These are phyloP conservation scores for Phytophthora colocasiae DNA, from an alignment of 352 stramenopile genomes.

Conservation along the genomic window DNA sequence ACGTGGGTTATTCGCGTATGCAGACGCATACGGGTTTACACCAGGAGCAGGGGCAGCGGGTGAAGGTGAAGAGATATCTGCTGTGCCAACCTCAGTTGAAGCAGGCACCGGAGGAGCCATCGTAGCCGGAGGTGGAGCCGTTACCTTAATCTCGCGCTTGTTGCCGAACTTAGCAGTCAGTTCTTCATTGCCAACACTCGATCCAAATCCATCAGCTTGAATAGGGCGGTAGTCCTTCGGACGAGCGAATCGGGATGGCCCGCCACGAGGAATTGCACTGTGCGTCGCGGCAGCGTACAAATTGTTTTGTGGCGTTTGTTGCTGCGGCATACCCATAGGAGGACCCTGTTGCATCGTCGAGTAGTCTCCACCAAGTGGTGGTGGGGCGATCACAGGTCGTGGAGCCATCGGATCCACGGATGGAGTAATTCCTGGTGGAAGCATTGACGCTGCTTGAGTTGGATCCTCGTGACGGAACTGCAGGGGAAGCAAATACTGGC, in stretches of 20 bases:
- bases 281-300: conserved; percentile 83
- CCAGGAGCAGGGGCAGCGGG: conserved; percentile 32
- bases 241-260: conserved; percentile 56
- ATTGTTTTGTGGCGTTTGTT: conserved; percentile 55
- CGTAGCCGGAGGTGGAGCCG: conserved; percentile 66
- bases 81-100: conserved; percentile 10
- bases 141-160: conserved; percentile 81
- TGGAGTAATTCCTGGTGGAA: conserved; percentile 81
- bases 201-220: conserved; percentile 89
- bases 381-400: conserved; percentile 68
- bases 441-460: conserved; percentile 54
- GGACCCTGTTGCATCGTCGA: conserved; percentile 23
- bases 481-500: conserved; percentile 86
- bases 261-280: conserved; percentile 78
- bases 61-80: conserved; percentile 3
- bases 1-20: conserved; percentile 31
- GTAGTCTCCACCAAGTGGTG: conserved; percentile 68
- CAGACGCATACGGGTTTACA: conserved; percentile 68
- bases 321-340: conserved; percentile 38
- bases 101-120: conserved; percentile 20
- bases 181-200: conserved; percentile 88
- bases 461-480: conserved; percentile 91
- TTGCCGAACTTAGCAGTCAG: conserved; percentile 92
- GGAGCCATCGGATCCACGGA: conserved; percentile 72
- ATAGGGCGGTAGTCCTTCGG: conserved; percentile 85